Evolutionary conservation across 352 stramenopile species (phyloP).

Genomic region (Globisporangium spiculum): DNA sequence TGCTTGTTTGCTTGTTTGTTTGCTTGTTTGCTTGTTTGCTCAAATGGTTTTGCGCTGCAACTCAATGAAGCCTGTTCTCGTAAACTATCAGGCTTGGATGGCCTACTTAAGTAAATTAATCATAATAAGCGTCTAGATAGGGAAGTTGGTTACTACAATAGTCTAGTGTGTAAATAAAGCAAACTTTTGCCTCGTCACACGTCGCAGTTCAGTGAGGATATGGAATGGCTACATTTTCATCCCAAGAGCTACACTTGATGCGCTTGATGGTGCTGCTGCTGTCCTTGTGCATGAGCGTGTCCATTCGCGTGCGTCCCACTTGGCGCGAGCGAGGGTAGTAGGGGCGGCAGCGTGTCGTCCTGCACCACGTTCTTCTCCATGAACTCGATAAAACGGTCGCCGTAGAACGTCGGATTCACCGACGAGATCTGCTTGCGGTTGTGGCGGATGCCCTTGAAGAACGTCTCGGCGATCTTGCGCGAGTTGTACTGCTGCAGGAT

Average conservation of each 20-base stretch:
- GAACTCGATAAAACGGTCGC: slow-evolving; percentile 89
- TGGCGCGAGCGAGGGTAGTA: slow-evolving; percentile 1
- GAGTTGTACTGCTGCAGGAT: slow-evolving; percentile 94
- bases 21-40: not conserved
- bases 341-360: slow-evolving; percentile 46
- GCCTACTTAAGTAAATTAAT: slow-evolving; percentile 6
- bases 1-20: not conserved
- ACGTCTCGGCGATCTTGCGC: slow-evolving; percentile 88
- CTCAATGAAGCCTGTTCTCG: not conserved
- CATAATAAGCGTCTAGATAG: not conserved
- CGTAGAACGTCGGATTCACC: slow-evolving; percentile 86
- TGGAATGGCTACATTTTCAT: slow-evolving; percentile 3
- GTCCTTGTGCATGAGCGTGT: not conserved
- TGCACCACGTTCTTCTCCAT: slow-evolving; percentile 78
- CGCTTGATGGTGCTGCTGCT: not conserved
- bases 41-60: not conserved
- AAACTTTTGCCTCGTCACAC: not conserved
- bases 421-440: slow-evolving; percentile 88
- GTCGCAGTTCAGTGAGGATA: not conserved
- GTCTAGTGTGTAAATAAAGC: not conserved
- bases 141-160: not conserved
- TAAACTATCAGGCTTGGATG: not conserved
- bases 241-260: slow-evolving; percentile 13
- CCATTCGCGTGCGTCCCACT: not conserved
- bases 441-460: slow-evolving; percentile 85